phyloP scores from a whole-genome alignment of 2,329 filamentous ascomycete genomes.

The Trichoderma koningiopsis region DNA sequence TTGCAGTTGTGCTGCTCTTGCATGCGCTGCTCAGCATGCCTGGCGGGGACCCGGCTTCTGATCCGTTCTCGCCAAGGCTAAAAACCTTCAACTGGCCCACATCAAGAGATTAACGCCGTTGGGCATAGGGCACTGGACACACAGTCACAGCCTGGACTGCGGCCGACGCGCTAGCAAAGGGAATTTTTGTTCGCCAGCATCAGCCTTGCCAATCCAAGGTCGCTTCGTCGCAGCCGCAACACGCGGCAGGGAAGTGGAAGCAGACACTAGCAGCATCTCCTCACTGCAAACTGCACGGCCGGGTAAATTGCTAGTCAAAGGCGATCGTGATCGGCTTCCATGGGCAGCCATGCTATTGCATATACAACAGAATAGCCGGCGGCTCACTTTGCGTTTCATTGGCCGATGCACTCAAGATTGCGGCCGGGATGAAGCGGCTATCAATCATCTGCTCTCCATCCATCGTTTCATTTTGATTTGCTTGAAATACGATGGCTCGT shows the following conservation, averaged over 20 bases:
- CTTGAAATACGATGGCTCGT: neutral
- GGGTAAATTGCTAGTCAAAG: neutral
- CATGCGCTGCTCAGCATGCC: neutral
- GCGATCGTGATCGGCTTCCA: constrained; percentile 10
- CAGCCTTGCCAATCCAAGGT: constrained; percentile 4
- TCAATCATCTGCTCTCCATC: neutral
- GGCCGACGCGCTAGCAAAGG: constrained; percentile 14
- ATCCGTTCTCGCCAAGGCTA: constrained; percentile 25
- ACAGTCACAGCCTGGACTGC: neutral
- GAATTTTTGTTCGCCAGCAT: constrained; percentile 14
- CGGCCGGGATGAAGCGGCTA: constrained; percentile 1
- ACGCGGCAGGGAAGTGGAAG: neutral
- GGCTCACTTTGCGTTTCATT: neutral
- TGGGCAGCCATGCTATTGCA: neutral
- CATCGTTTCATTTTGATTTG: neutral
- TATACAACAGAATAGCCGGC: neutral
- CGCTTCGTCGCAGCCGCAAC: neutral
- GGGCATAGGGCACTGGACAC: neutral
- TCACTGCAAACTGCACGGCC: constrained; percentile 1
- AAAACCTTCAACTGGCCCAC: constrained; percentile 24
- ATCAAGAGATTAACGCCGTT: constrained; percentile 18
- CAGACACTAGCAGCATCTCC: neutral
- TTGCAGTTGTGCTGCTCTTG: neutral
- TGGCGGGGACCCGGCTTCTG: constrained; percentile 17
- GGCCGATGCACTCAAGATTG: neutral